Evolutionary conservation across 768 basidiomycete species (phyloP).

Genomic region (Xerocomellus intermedius): DNA sequence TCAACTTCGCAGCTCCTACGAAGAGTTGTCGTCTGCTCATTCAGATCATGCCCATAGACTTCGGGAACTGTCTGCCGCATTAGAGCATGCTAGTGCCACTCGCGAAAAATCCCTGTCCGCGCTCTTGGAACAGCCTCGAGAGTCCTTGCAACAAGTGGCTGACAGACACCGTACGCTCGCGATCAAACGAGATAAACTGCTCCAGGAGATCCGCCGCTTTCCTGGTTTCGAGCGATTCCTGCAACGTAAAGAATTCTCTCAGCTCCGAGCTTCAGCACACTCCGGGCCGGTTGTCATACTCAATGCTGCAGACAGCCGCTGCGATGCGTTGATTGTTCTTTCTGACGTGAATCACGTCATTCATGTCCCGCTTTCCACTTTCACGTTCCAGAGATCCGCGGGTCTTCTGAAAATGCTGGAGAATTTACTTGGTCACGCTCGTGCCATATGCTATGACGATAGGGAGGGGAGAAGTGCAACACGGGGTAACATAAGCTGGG

Average conservation of each 20-base stretch:
- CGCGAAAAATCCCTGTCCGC: background rate
- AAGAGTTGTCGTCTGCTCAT: background rate
- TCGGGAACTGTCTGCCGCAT: background rate
- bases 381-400: background rate
- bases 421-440: background rate
- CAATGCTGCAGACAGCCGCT: constrained; percentile 15
- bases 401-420: background rate
- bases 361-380: constrained; percentile 4
- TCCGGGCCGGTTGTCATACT: background rate
- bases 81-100: background rate
- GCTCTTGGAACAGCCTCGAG: background rate
- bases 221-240: constrained; percentile 9
- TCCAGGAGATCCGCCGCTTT: background rate
- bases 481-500: background rate
- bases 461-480: background rate
- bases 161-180: constrained; percentile 3
- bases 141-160: background rate
- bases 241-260: background rate
- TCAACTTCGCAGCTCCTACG: constrained; percentile 1
- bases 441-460: background rate
- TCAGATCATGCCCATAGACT: background rate
- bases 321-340: constrained; percentile 28
- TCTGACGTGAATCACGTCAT: background rate
- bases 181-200: background rate
- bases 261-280: background rate